These are phyloP conservation scores for Coffea eugenioides DNA, from an alignment of 257 asterid genomes.

Conservation along the genomic window DNA sequence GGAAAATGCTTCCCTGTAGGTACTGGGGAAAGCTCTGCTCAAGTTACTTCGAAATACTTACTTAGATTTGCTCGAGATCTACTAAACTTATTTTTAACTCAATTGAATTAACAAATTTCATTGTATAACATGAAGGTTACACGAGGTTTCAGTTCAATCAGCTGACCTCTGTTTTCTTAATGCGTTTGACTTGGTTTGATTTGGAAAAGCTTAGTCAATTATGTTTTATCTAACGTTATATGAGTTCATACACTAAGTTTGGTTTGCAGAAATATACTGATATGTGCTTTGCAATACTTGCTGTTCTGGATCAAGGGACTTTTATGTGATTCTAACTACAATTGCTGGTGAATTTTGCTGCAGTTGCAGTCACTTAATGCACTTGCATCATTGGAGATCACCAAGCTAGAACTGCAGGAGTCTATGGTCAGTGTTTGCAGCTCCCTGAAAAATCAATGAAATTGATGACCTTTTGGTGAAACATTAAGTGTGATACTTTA, in stretches of 20 bases:
- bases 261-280: not conserved
- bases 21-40: not conserved
- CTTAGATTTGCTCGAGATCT: not conserved
- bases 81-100: not conserved
- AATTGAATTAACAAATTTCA: not conserved
- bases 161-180: not conserved
- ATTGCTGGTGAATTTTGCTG: conserved; percentile 23
- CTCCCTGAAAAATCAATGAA: not conserved
- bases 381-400: conserved; percentile 56
- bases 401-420: conserved; percentile 44
- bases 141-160: not conserved
- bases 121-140: not conserved
- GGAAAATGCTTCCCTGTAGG: not conserved
- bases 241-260: not conserved
- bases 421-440: conserved; percentile 38
- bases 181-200: not conserved
- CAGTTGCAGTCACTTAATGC: conserved; percentile 80
- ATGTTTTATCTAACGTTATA: not conserved
- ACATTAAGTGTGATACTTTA: not conserved
- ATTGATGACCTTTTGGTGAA: not conserved
- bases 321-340: not conserved
- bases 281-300: too few relatives aligned
- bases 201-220: not conserved
- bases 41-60: not conserved
- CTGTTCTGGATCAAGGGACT: not conserved